These are phyloP conservation scores for Ramalina intermedia DNA, from an alignment of 495 filamentous ascomycete species.

Conservation along the genomic window DNA sequence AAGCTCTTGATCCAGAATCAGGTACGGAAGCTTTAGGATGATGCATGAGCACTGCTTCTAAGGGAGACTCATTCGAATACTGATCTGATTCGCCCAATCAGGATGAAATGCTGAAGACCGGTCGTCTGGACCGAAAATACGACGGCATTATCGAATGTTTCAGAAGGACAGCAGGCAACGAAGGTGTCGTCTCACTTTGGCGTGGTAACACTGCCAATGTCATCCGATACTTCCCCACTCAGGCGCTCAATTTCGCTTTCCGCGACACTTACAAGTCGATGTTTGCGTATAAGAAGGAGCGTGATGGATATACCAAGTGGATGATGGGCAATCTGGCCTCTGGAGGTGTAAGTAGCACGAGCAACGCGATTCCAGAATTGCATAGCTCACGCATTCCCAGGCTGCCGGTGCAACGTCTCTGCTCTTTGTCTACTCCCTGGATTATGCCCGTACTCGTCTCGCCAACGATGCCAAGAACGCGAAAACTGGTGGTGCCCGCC, in stretches of 20 bases:
- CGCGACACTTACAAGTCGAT: constrained; percentile 99
- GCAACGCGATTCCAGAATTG: neutral
- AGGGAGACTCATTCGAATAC: neutral
- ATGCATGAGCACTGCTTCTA: neutral
- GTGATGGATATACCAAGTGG: constrained; percentile 97
- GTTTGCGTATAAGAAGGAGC: constrained; percentile 99
- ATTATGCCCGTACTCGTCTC: constrained; percentile 99
- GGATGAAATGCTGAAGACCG: constrained; percentile 99
- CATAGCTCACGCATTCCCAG: constrained; percentile 32
- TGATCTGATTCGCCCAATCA: constrained; percentile 24
- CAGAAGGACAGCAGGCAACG: constrained; percentile 65
- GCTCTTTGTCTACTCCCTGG: constrained; percentile 99
- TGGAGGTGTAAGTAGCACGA: constrained; percentile 72
- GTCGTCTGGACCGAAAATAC: constrained; percentile 97
- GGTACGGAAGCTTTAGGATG: constrained; percentile 40
- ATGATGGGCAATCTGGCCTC: constrained; percentile 99
- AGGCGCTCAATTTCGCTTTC: constrained; percentile 99
- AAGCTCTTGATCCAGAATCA: constrained; percentile 99
- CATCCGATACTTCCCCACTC: constrained; percentile 99
- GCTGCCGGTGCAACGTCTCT: constrained; percentile 98
- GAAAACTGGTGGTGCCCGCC: constrained; percentile 91
- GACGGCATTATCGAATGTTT: constrained; percentile 91
- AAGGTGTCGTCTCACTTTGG: constrained; percentile 80
- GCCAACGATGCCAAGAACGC: constrained; percentile 98
- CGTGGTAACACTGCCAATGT: constrained; percentile 99